These are phyloP conservation scores for Aspergillus pseudoviridinutans DNA, from an alignment of 2,329 filamentous ascomycete species.

Conservation along the genomic window DNA sequence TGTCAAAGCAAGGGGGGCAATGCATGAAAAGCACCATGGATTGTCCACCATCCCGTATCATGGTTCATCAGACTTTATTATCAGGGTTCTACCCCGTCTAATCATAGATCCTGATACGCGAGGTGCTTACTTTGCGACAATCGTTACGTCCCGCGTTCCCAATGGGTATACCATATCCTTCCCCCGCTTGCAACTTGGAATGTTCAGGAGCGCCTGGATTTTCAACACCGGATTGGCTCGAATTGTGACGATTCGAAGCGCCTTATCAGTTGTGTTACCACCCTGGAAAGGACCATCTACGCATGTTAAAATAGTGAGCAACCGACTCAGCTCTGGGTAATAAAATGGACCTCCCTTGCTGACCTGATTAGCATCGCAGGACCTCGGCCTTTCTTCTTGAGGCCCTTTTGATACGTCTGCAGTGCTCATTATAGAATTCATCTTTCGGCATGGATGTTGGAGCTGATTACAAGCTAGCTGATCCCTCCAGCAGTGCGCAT, in stretches of 20 bases:
- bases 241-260: background rate
- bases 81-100: background rate
- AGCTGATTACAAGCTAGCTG: background rate
- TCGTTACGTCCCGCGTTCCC: background rate
- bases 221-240: background rate
- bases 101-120: background rate
- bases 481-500: background rate
- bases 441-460: background rate
- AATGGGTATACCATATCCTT: background rate
- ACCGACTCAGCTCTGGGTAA: background rate
- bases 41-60: background rate
- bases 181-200: background rate
- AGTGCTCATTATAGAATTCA: background rate
- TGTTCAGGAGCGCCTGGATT: background rate
- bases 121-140: background rate
- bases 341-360: background rate
- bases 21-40: background rate
- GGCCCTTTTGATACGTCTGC: background rate
- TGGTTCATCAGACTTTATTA: background rate
- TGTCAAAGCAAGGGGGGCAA: background rate
- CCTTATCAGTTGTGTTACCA: background rate
- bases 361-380: background rate
- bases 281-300: background rate
- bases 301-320: background rate
- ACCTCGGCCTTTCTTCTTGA: background rate